Evolutionary conservation across 768 basidiomycete genomes (phyloP), one percentile per base, ranked within the genome.

Genomic region (Lactifluus pinguis): DNA sequence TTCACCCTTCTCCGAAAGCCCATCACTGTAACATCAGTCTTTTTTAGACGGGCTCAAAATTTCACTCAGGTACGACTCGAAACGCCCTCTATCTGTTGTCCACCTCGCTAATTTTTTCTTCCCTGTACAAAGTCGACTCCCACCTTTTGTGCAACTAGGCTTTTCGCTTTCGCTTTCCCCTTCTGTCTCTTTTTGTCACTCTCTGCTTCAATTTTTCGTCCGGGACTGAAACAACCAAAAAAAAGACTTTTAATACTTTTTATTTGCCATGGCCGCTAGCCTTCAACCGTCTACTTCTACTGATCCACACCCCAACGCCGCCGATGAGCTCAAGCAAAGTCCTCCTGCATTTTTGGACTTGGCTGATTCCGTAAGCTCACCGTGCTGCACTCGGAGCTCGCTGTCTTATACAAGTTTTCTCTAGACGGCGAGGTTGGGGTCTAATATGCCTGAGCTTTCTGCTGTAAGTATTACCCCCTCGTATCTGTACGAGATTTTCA

Each of bases 321-420:
- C 81, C 55, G 86, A 85, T 70, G 86, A 83, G 66, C 79, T 85
- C 72, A 91, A 89, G 78, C 87, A 88, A 69, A 92, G 87, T 74
- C 91, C 92, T 19, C 89, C 92, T 65, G 92, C 92, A 60, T 94
- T 94, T 76, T 79, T 94, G 75, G 92, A 94, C 79, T 84, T 94
- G 69, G 92, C 92, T 61, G 92, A 94, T 76, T 92, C 92, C 67
- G 92, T 93, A 72, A 69, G 89, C 82, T 21, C 48, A 41, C 58
- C 45, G 57, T 59, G 57, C 47, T 48, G 49, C 63, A 38, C 65
- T 49, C 53, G 59, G 48, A 61, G 36, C 42, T 25, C n/a, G 53
- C 29, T 53, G 51, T 54, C 59, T 65, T 11, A 60, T 42, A 54
- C 47, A 34, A 64, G 32, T 34, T 19, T 65, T 66, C 45, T 48